Evolutionary conservation across 1,284 basidiomycete species (phyloP).

Genomic region (Apiotrichum brassicae): DNA sequence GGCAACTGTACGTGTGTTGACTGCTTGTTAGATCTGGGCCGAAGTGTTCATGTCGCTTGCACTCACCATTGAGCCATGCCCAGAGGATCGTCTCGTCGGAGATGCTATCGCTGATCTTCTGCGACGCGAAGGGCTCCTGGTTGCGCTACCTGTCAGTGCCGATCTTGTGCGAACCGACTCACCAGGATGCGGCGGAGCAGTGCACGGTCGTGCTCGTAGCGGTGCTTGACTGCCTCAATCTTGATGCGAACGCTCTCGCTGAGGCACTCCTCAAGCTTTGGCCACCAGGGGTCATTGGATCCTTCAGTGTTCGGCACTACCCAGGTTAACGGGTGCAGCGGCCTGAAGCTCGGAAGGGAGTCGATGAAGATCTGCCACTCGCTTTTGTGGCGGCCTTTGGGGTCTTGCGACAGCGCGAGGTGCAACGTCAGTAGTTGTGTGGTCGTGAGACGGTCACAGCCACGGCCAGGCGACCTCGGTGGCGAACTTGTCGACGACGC

Average conservation of each 20-base stretch:
- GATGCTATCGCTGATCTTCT: constrained; percentile 23
- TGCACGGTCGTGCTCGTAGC: constrained; percentile 59
- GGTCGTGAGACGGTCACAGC: constrained; percentile 28
- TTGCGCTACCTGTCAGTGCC: background rate
- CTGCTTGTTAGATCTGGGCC: constrained; percentile 47
- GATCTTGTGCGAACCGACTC: too few species aligned
- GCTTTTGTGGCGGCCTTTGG: constrained; percentile 49
- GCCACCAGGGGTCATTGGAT: constrained; percentile 21
- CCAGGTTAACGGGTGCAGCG: constrained; percentile 69
- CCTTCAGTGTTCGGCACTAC: constrained; percentile 44
- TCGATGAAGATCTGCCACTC: constrained; percentile 68
- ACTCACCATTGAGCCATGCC: constrained; percentile 77
- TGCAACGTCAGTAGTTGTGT: constrained; percentile 59
- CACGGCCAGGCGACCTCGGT: constrained; percentile 6
- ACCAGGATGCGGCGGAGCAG: constrained; percentile 45
- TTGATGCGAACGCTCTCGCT: constrained; percentile 53
- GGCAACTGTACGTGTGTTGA: constrained; percentile 81
- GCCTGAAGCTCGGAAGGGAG: constrained; percentile 62
- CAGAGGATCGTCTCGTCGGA: constrained; percentile 57
- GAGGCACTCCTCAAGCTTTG: constrained; percentile 36
- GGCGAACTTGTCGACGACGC: constrained; percentile 6
- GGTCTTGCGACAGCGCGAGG: constrained; percentile 50
- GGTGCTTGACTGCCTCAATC: constrained; percentile 51
- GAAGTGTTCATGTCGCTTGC: background rate
- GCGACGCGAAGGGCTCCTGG: constrained; percentile 30